A percentile compares a stretch with the other conserved stretches of the same genome.
phyloP scores from a whole-genome alignment of 768 basidiomycete species.

The Roridomyces roridus region DNA sequence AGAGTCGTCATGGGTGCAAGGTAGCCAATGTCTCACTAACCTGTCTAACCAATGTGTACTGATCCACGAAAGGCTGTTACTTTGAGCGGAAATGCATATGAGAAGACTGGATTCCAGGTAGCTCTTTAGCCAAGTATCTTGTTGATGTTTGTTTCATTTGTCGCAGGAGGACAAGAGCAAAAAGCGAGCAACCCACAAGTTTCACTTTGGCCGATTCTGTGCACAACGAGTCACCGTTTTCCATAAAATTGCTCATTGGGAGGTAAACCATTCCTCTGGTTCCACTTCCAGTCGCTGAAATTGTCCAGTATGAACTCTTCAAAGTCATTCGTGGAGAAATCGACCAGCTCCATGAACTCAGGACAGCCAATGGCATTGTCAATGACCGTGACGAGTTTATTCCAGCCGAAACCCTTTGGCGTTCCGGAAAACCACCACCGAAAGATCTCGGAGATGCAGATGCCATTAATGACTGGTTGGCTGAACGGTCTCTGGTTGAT shows the following conservation, averaged over 20 bases:
- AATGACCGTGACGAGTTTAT: constrained; percentile 46
- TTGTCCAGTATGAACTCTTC: constrained; percentile 69
- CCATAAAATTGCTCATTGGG: constrained; percentile 83
- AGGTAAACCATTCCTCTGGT: constrained; percentile 54
- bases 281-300: constrained; percentile 16
- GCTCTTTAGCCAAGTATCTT: constrained; percentile 39
- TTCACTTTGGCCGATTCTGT: constrained; percentile 82
- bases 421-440: constrained; percentile 62
- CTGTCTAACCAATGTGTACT: constrained; percentile 42
- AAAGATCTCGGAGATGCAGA: constrained; percentile 76
- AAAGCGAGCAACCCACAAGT: constrained; percentile 37
- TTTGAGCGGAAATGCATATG: not conserved
- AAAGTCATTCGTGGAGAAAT: constrained; percentile 63
- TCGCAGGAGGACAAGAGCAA: constrained; percentile 22
- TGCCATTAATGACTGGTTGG: constrained; percentile 82
- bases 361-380: constrained; percentile 38
- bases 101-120: not conserved
- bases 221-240: constrained; percentile 70
- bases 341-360: constrained; percentile 50
- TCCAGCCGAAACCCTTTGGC: constrained; percentile 54
- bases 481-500: constrained; percentile 69
- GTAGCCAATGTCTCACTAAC: not conserved
- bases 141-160: constrained; percentile 35
- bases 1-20: constrained; percentile 50
- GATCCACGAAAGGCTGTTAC: too few relatives aligned